phyloP scores from a whole-genome alignment of 2,329 filamentous ascomycete species.

The Mollisiaceae sp. region DNA sequence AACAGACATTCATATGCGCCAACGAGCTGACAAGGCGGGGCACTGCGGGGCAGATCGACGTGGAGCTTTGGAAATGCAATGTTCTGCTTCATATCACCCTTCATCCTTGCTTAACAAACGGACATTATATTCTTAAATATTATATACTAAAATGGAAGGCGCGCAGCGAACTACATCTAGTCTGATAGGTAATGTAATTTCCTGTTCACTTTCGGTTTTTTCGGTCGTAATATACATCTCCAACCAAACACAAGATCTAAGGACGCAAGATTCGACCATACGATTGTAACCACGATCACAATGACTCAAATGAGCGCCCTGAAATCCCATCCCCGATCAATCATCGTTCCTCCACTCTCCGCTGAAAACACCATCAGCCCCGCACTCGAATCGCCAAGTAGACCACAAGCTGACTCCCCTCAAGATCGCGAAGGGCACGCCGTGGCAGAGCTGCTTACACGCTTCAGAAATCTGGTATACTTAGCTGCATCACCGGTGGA shows the following conservation, averaged over 20 bases:
- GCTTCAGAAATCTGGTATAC: slow-evolving; percentile 50
- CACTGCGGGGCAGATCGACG: slow-evolving; percentile 8
- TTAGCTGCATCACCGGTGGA: slow-evolving; percentile 35
- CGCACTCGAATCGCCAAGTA: not conserved
- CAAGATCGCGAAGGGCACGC: slow-evolving; percentile 53
- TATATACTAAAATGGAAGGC: slow-evolving; percentile 34
- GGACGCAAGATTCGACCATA: not conserved
- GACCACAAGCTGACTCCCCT: slow-evolving; percentile 24
- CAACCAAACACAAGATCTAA: not conserved
- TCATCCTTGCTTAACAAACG: slow-evolving; percentile 17
- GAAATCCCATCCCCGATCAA: not conserved
- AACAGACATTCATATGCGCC: not conserved
- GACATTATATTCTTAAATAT: slow-evolving; percentile 1
- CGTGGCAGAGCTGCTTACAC: slow-evolving; percentile 52
- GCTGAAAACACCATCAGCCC: not conserved
- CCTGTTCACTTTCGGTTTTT: slow-evolving; percentile 15
- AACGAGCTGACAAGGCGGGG: not conserved
- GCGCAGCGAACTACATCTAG: slow-evolving; percentile 35
- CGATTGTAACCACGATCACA: not conserved
- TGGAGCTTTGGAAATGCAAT: not conserved
- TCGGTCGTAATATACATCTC: not conserved
- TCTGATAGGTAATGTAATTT: slow-evolving; percentile 37
- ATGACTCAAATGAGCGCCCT: not conserved
- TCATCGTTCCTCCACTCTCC: not conserved
- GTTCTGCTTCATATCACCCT: not conserved